phyloP scores from a whole-genome alignment of 2,329 filamentous ascomycete species.

The Botrytis pseudocinerea region DNA sequence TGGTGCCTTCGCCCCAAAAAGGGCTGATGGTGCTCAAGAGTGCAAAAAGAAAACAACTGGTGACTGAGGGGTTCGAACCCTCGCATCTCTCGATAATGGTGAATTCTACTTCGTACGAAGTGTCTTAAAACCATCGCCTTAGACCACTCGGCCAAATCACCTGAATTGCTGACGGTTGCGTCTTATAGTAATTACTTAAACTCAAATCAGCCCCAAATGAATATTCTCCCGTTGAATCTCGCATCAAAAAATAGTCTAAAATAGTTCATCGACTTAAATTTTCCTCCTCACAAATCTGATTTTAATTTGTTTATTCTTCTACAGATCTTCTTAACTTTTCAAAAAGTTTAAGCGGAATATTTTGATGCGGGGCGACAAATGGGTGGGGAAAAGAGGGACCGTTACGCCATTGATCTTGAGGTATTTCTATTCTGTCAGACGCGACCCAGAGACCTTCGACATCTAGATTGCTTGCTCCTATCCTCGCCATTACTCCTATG shows the following conservation, averaged over 20 bases:
- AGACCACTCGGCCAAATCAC: conserved; percentile 38
- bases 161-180: fast-evolving
- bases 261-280: neutral
- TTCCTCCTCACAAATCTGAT: neutral
- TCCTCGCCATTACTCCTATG: neutral
- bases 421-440: neutral
- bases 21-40: too few species aligned
- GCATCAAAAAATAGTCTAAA: neutral
- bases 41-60: conserved; percentile 18
- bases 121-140: conserved; percentile 39
- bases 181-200: too few species aligned
- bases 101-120: conserved; percentile 14
- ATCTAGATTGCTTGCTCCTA: neutral
- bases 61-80: conserved; percentile 41
- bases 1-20: too few species aligned
- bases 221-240: neutral
- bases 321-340: neutral
- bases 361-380: neutral
- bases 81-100: conserved; percentile 41
- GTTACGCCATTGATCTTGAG: neutral
- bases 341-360: neutral
- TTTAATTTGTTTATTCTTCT: neutral
- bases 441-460: neutral
- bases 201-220: too few species aligned
- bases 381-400: neutral